phyloP scores from a whole-genome alignment of 1,284 basidiomycete genomes.

The Trichosporon sp. region DNA sequence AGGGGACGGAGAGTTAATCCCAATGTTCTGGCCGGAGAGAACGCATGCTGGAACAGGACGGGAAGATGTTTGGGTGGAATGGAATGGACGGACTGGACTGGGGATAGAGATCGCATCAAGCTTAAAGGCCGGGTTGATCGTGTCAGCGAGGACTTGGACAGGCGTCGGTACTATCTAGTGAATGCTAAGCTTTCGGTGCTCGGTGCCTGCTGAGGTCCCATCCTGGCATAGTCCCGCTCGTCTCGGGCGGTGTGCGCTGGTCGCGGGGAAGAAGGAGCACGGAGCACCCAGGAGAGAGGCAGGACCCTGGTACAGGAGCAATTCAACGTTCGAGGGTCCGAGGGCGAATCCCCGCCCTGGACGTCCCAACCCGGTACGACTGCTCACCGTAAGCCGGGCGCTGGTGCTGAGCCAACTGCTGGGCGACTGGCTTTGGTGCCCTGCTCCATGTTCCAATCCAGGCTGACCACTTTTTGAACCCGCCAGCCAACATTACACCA shows the following conservation, averaged over 20 bases:
- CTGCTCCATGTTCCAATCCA: conserved; percentile 11
- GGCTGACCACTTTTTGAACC: not conserved
- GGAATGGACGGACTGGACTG: not conserved
- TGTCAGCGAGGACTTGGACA: not conserved
- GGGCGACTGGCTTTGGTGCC: conserved; percentile 3
- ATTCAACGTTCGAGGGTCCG: not conserved
- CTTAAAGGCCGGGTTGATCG: not conserved
- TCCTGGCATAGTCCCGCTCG: not conserved
- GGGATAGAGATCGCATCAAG: not conserved
- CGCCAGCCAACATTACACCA: not conserved
- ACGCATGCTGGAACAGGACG: not conserved
- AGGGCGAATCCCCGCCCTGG: not conserved
- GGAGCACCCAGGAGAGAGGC: not conserved
- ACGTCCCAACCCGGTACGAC: no score
- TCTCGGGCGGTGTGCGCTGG: not conserved
- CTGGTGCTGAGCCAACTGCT: not conserved
- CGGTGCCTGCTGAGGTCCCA: not conserved
- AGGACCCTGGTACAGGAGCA: not conserved
- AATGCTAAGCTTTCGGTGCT: conserved; percentile 13
- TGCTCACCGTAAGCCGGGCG: not conserved
- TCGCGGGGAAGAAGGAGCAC: not conserved
- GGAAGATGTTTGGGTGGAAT: not conserved
- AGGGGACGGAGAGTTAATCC: not conserved
- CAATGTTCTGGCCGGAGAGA: not conserved
- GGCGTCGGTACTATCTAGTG: conserved; percentile 1